Evolutionary conservation across 768 basidiomycete species (phyloP), one percentile per base, ranked within the genome.

Genomic region (Paxillus involutus): DNA sequence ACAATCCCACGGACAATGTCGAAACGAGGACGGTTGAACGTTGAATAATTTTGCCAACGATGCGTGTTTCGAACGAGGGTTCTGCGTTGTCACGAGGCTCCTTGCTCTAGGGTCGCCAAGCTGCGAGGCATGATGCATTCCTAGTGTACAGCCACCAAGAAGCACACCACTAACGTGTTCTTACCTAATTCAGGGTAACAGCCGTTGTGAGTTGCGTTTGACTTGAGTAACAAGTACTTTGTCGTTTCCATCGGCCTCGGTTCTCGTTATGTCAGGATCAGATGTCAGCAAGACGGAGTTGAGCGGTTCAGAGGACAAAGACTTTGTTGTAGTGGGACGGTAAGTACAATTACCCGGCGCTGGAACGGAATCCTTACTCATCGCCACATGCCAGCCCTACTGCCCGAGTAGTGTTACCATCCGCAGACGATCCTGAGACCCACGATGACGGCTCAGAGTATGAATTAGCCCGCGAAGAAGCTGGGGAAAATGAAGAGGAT

Each of bases 401-500:
- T 5, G 80, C 82, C 5, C 72, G 81, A 40, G 84, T 85, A 0
- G 74, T 80, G 4, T 61, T 82, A 43, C 80, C 80, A 9, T 55
- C 70, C 12, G 13, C 42, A n/a, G 67, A 67, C 5, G 61, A 59
- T 46, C 16, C 37, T 16, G 46, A 44, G 17, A 49, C 30, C 13
- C 29, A 58, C 53, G 68, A 63, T 40, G 63, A 68, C 35, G 62
- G 57, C 26, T 62, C 63, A 41, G 62, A 77, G 39, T 73, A 73
- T 51, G 73, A 82, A 50, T 75, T 74, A 0, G 72, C 66, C 1
- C 62, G 68, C 7, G 78, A 78, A 32, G 78, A 78, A 5, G 66
- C 64, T 4, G 69, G 64, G 21, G 84, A 80, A 40, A 67, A 67
- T 39, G 83, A 85, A 45, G 84, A 80, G 3, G 85, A 94, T 65